A percentile compares a stretch with the other conserved stretches of the same genome.
Conservation (phyloP, 768 basidiomycete species). For the Chalciporus sphaerocephalus region DNA sequence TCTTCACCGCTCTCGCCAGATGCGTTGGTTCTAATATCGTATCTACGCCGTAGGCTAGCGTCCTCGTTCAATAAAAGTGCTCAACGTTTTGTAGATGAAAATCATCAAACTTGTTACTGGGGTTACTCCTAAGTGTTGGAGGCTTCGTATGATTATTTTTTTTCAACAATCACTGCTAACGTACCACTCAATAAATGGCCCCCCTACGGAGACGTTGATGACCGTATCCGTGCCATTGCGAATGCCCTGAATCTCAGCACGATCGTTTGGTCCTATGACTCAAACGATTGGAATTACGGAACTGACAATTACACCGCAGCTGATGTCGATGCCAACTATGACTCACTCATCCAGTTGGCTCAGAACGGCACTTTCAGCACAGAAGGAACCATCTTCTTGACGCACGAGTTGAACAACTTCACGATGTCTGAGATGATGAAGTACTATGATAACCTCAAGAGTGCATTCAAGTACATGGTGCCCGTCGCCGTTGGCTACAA, state of each 20-base stretch:
- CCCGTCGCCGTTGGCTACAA: slow-evolving; percentile 52
- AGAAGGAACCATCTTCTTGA: slow-evolving; percentile 48
- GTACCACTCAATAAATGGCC: slow-evolving; percentile 36
- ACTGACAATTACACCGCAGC: slow-evolving; percentile 40
- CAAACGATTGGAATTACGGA: slow-evolving; percentile 67
- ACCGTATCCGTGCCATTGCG: slow-evolving; percentile 70
- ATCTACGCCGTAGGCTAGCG: slow-evolving; percentile 26
- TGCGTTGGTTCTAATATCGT: no score
- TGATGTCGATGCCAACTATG: slow-evolving; percentile 50
- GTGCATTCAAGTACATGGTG: slow-evolving; percentile 45
- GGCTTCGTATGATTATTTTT: slow-evolving; percentile 32
- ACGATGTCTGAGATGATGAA: slow-evolving; percentile 59
- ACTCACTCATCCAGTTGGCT: slow-evolving; percentile 47
- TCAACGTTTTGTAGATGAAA: slow-evolving; percentile 36
- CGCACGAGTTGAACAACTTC: slow-evolving; percentile 57
- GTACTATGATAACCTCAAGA: slow-evolving; percentile 42
- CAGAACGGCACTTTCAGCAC: slow-evolving; percentile 38
- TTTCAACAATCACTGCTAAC: not conserved
- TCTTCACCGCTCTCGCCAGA: no score
- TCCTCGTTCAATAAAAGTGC: not conserved
- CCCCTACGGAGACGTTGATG: slow-evolving; percentile 67
- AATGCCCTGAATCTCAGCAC: slow-evolving; percentile 63
- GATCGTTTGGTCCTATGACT: slow-evolving; percentile 69
- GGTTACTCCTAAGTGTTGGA: slow-evolving; percentile 58
- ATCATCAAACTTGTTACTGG: slow-evolving; percentile 52